These are phyloP conservation scores for Suaeda aralocaspica DNA, from an alignment of 148 eudicot species.

Conservation along the genomic window DNA sequence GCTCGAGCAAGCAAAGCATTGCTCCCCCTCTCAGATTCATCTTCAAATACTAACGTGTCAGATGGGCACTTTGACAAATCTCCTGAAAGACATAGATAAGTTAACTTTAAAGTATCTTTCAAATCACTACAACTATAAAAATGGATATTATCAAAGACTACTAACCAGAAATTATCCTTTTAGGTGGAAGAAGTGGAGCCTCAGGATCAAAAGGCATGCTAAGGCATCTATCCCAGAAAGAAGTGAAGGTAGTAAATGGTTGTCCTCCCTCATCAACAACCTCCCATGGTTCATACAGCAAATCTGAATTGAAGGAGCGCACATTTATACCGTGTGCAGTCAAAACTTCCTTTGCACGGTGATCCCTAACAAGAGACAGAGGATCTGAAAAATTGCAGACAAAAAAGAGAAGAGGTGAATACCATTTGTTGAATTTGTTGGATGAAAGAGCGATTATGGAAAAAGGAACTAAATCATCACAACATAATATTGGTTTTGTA, in stretches of 20 bases:
- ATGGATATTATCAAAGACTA: slow-evolving; percentile 5
- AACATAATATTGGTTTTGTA: not conserved
- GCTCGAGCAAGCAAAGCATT: slow-evolving; percentile 98
- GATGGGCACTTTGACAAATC: slow-evolving; percentile 71
- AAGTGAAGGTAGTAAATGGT: slow-evolving; percentile 70
- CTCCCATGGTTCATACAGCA: slow-evolving; percentile 97
- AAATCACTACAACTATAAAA: not conserved
- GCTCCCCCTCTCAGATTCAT: slow-evolving; percentile 85
- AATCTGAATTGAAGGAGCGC: slow-evolving; percentile 87
- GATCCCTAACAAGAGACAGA: slow-evolving; percentile 92
- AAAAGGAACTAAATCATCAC: not conserved
- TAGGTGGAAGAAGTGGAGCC: slow-evolving; percentile 93
- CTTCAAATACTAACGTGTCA: slow-evolving; percentile 70
- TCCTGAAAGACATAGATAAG: slow-evolving; percentile 32
- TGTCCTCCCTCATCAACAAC: slow-evolving; percentile 62
- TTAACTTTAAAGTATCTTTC: not conserved
- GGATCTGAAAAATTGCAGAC: slow-evolving; percentile 54
- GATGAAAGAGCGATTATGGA: not conserved
- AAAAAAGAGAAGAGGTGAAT: not conserved
- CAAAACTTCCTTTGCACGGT: slow-evolving; percentile 78
- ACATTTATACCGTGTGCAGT: slow-evolving; percentile 66
- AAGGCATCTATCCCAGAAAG: slow-evolving; percentile 95
- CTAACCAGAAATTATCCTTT: slow-evolving; percentile 77
- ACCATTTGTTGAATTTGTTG: not conserved
- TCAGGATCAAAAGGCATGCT: slow-evolving; percentile 97